phyloP scores from a whole-genome alignment of 2,329 filamentous ascomycete genomes.

The Alternaria longipes region DNA sequence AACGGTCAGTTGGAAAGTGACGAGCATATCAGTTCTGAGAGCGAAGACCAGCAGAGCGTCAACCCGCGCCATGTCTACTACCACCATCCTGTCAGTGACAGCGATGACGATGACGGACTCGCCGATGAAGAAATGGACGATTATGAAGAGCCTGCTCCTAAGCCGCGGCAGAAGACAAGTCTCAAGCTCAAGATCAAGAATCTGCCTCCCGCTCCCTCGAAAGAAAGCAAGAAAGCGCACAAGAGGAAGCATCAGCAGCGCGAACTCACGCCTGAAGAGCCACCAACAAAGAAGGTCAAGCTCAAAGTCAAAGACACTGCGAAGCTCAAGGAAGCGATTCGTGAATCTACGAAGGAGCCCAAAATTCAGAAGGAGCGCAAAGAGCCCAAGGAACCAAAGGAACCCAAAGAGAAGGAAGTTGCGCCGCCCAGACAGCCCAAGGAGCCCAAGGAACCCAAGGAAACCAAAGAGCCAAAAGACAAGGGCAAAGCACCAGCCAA shows the following conservation, averaged over 20 bases:
- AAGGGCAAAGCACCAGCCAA: slow-evolving; percentile 37
- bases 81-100: slow-evolving; percentile 38
- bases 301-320: slow-evolving; percentile 20
- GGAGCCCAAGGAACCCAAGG: slow-evolving; percentile 29
- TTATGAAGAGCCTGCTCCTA: slow-evolving; percentile 49
- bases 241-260: slow-evolving; percentile 39
- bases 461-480: slow-evolving; percentile 35
- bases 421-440: slow-evolving; percentile 26
- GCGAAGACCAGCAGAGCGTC: slow-evolving; percentile 43
- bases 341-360: slow-evolving; percentile 25
- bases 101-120: slow-evolving; percentile 39
- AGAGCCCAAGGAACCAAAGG: slow-evolving; percentile 25
- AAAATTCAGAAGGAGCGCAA: slow-evolving; percentile 19
- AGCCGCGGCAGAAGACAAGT: slow-evolving; percentile 37
- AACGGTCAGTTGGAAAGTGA: slow-evolving; percentile 65
- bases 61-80: slow-evolving; percentile 48
- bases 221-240: slow-evolving; percentile 35
- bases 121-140: slow-evolving; percentile 50
- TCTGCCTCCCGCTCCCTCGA: slow-evolving; percentile 22
- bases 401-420: slow-evolving; percentile 27
- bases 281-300: slow-evolving; percentile 39
- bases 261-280: slow-evolving; percentile 41
- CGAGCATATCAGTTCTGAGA: slow-evolving; percentile 47
- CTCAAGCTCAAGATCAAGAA: slow-evolving; percentile 45
- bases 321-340: slow-evolving; percentile 19